These are phyloP conservation scores for Favolaschia claudopus DNA, from an alignment of 768 basidiomycete genomes.

Conservation along the genomic window DNA sequence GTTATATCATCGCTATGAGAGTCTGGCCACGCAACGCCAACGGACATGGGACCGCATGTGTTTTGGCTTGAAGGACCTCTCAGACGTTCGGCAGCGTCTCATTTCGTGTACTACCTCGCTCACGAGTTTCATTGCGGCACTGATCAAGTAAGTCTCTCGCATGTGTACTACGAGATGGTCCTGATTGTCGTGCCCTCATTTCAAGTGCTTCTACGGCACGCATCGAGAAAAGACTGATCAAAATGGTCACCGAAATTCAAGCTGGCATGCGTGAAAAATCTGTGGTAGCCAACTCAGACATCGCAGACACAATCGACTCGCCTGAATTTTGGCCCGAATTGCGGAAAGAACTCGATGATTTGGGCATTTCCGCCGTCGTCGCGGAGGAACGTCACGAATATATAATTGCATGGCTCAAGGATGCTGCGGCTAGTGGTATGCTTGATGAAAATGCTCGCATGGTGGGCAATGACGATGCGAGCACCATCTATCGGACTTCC, in stretches of 20 bases:
- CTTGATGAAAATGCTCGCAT: slow-evolving; percentile 1
- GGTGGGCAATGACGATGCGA: background rate
- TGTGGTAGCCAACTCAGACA: slow-evolving; percentile 12
- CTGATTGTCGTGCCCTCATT: background rate
- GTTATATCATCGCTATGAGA: slow-evolving; percentile 17
- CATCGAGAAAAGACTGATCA: slow-evolving; percentile 22
- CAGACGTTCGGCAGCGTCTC: slow-evolving; percentile 20
- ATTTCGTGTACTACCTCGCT: slow-evolving; percentile 17
- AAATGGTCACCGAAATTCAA: slow-evolving; percentile 24
- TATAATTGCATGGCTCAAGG: slow-evolving; percentile 23
- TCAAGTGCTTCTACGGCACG: slow-evolving; percentile 19
- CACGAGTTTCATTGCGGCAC: slow-evolving; percentile 15
- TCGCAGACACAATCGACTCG: slow-evolving; percentile 19
- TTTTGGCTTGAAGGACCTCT: slow-evolving; percentile 23
- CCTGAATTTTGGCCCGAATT: slow-evolving; percentile 25
- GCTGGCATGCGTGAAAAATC: slow-evolving; percentile 28
- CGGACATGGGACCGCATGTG: slow-evolving; percentile 30
- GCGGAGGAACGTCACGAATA: slow-evolving; percentile 22
- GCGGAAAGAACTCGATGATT: slow-evolving; percentile 25
- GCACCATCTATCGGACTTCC: background rate
- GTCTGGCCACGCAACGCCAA: slow-evolving; percentile 23
- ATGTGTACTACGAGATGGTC: background rate
- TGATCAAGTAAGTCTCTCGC: slow-evolving; percentile 14
- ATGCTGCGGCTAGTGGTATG: slow-evolving; percentile 11
- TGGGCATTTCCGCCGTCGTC: slow-evolving; percentile 23